A percentile compares a stretch with the other conserved stretches of the same genome.
Conservation (phyloP, 2,329 filamentous ascomycete genomes). For the Epichloe sylvatica region DNA sequence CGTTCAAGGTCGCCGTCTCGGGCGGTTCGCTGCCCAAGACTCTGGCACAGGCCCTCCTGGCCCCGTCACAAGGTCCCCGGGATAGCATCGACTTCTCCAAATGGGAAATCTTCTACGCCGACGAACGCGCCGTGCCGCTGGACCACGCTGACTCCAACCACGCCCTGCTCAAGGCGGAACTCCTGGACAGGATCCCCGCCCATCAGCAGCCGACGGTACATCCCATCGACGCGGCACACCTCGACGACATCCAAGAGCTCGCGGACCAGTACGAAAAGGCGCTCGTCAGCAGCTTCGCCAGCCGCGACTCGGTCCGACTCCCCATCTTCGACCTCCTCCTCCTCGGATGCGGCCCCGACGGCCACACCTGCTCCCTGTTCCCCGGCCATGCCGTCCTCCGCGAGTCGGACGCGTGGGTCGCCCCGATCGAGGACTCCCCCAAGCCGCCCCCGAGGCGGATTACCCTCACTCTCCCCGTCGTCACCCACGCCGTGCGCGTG, state of each 20-base stretch:
- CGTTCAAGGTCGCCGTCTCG: constrained; percentile 85
- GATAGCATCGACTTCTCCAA: constrained; percentile 64
- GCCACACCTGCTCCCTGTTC: constrained; percentile 94
- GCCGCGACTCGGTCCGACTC: constrained; percentile 82
- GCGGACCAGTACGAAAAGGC: constrained; percentile 87
- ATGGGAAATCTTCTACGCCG: constrained; percentile 98
- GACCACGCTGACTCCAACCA: constrained; percentile 94
- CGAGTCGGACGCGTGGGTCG: constrained; percentile 82
- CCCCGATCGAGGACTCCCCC: constrained; percentile 86
- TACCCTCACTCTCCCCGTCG: constrained; percentile 81
- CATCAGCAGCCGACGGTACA: constrained; percentile 56
- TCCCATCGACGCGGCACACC: constrained; percentile 52
- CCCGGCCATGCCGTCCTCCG: constrained; percentile 76
- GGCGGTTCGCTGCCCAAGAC: constrained; percentile 85
- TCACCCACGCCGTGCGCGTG: constrained; percentile 72
- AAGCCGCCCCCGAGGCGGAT: constrained; percentile 88
- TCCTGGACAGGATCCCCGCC: constrained; percentile 74
- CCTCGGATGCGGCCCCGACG: constrained; percentile 87
- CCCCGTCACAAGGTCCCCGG: constrained; percentile 32
- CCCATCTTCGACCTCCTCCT: constrained; percentile 92
- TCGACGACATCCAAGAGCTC: constrained; percentile 76
- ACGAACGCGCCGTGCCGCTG: constrained; percentile 87
- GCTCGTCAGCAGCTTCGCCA: constrained; percentile 74
- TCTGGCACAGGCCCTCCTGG: constrained; percentile 70
- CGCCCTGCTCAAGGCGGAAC: constrained; percentile 68